These are phyloP conservation scores for Trametes elegans DNA, from an alignment of 768 basidiomycete species.

Conservation along the genomic window DNA sequence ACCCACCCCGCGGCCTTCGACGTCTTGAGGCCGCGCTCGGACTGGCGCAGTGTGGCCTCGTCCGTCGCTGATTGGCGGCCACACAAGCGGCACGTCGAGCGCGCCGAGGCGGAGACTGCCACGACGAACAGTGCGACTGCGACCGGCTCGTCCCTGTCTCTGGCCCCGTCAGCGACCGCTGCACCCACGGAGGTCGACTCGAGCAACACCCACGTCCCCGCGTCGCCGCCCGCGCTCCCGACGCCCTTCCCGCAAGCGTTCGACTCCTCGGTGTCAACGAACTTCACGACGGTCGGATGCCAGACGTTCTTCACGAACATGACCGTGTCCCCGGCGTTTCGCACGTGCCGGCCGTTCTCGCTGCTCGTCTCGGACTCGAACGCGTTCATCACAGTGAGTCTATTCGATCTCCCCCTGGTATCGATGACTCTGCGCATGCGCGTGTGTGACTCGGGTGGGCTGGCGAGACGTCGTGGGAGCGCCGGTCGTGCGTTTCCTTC, in stretches of 20 bases:
- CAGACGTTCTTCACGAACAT: slow-evolving; percentile 74
- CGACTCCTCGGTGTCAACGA: slow-evolving; percentile 58
- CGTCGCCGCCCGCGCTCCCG: slow-evolving; percentile 51
- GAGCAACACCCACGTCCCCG: slow-evolving; percentile 45
- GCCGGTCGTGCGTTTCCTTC: neutral
- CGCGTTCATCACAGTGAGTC: slow-evolving; percentile 53
- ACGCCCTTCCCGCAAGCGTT: slow-evolving; percentile 79
- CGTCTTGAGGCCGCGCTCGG: slow-evolving; percentile 29
- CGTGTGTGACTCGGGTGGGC: slow-evolving; percentile 13
- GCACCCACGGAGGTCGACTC: slow-evolving; percentile 1
- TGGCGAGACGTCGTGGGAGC: neutral
- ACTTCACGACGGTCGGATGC: slow-evolving; percentile 67
- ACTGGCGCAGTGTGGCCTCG: slow-evolving; percentile 17
- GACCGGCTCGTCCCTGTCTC: slow-evolving; percentile 5
- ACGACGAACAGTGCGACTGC: slow-evolving; percentile 2
- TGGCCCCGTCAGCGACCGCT: slow-evolving; percentile 12
- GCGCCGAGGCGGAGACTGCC: slow-evolving; percentile 7
- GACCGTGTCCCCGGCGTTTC: slow-evolving; percentile 58
- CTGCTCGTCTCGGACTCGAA: slow-evolving; percentile 56
- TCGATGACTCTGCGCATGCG: neutral
- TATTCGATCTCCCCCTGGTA: slow-evolving; percentile 11
- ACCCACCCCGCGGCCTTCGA: slow-evolving; percentile 48
- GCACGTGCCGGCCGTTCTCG: slow-evolving; percentile 76
- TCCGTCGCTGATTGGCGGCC: slow-evolving; percentile 36
- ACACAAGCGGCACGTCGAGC: slow-evolving; percentile 41